Evolutionary conservation across 768 basidiomycete genomes (phyloP), one percentile per base, ranked within the genome.

Genomic region (Obba rivulosa): DNA sequence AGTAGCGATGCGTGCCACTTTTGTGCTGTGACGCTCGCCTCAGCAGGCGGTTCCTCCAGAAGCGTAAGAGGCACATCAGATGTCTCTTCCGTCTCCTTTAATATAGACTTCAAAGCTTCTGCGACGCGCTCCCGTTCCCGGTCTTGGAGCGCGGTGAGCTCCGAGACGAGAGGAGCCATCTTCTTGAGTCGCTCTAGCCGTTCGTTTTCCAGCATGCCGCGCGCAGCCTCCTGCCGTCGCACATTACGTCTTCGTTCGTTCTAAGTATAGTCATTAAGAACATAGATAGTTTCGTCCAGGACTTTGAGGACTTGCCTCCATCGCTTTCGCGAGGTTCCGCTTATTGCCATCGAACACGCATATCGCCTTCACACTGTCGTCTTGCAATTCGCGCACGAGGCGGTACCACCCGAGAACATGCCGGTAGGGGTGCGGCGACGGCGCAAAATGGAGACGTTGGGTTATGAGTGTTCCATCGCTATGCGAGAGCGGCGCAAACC

Each of bases 391-490:
- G 39, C 70, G 69, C 5, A 80, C 68, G 28, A 91, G 72, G 31
- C 77, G 74, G 58, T 86, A 85, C 90, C 90, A 92, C 17, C 87
- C 83, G 3, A 87, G 66, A 18, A 92, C 73, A 63, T 92, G 90
- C 24, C 83, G 76, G 55, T 81, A 72, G 0, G 67, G 69, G 59
- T 88, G 81, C 1, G 82, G 80, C 44, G 73, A 66, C 13, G 75
- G 81, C 0, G 82, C 75, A 63, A 83, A 92, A 59, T 91, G 86
- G 39, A 91, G 73, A 20, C 89, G 79, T 60, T 89, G 87, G 0
- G 89, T 92, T 59, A 92, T 75, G 48, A 92, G 81, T 7, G 89
- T 92, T 40, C 83, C 90, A 73, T 92, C 90, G 38, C 90, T 92
- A 57, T 43, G 9, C 45, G 18, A 46, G 36, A 50, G 48, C 52